These are phyloP conservation scores for Colletotrichum sp. DNA, from an alignment of 2,329 filamentous ascomycete species.

Conservation along the genomic window DNA sequence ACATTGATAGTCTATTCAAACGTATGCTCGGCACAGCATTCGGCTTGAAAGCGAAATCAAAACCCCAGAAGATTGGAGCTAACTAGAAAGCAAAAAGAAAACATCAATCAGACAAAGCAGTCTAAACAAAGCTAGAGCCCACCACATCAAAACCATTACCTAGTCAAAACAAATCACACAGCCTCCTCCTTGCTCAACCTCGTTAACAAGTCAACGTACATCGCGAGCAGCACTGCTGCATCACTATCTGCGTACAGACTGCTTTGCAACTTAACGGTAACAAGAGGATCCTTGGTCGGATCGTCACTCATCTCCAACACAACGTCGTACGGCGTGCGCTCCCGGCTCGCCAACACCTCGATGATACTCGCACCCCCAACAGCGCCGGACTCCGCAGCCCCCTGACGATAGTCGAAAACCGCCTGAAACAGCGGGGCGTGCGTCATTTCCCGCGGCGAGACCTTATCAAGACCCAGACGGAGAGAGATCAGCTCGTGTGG, in stretches of 20 bases:
- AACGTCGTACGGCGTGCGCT: not conserved
- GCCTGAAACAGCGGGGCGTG: conserved; percentile 52
- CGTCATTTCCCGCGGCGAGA: not conserved
- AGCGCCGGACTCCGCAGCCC: conserved; percentile 24
- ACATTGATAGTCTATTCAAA: not conserved
- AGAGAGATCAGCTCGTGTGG: conserved; percentile 55
- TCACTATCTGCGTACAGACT: not conserved
- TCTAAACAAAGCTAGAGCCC: not conserved
- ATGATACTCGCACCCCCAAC: not conserved
- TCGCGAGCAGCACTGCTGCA: not conserved
- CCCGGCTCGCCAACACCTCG: not conserved
- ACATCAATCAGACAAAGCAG: not conserved
- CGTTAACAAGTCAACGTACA: not conserved
- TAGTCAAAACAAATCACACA: not conserved
- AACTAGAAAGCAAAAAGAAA: not conserved
- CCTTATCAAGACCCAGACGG: conserved; percentile 32
- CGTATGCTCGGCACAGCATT: not conserved
- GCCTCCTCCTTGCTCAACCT: not conserved
- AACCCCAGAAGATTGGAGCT: not conserved
- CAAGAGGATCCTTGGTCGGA: not conserved
- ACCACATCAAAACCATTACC: not conserved
- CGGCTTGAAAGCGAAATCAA: not conserved
- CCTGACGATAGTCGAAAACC: conserved; percentile 36
- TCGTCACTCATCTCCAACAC: not conserved
- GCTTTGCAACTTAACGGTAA: not conserved